Evolutionary conservation across 1,284 basidiomycete genomes (phyloP), one percentile per base, ranked within the genome.

Genomic region (Ganoderma leucocontextum): DNA sequence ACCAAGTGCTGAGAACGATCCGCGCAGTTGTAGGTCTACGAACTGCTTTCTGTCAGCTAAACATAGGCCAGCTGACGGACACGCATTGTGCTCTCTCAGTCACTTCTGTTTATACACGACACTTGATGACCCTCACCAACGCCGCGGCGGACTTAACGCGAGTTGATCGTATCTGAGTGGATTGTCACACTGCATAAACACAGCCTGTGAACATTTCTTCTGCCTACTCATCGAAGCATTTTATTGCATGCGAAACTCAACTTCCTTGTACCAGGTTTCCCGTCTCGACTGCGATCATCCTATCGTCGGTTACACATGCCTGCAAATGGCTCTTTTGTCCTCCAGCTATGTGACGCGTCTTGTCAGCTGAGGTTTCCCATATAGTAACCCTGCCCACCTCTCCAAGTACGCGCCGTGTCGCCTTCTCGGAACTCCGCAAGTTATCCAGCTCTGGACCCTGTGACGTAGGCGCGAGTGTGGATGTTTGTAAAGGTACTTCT

Each of bases 1-100:
- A 36, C 55, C 17, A 17, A 19, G 35, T 38, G 36, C 55, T 22
- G 55, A 58, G 55, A 58, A 22, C 55, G 55, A 58, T 58, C 55
- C 55, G 33, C 55, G 36, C 22, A 19, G 55, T 58, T 58, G 55
- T 58, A 22, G 36, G 19, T n/a, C 35, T 33, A 38, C 35, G 17
- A 36, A 58, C 29, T 38, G 19, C 35, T 36, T 58, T 58, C 55
- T 22, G 36, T 36, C 33, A 36, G n/a, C 55, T 58, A 58, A 38
- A 58, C 36, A 38, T 36, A 22, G 55, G 55, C 36, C 55, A 36
- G 55, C 55, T 38, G 55, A 38, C 55, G 17, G 35, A 38, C 35
- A 38, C 19, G 55, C 10, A 17, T 58, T n/a, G 35, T 10, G 33
- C 36, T 22, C 55, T 36, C 35, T 36, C 35, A 22, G 36, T 12